Evolutionary conservation across 1,284 basidiomycete species (phyloP).

Genomic region (Singerocomus inundabilis): DNA sequence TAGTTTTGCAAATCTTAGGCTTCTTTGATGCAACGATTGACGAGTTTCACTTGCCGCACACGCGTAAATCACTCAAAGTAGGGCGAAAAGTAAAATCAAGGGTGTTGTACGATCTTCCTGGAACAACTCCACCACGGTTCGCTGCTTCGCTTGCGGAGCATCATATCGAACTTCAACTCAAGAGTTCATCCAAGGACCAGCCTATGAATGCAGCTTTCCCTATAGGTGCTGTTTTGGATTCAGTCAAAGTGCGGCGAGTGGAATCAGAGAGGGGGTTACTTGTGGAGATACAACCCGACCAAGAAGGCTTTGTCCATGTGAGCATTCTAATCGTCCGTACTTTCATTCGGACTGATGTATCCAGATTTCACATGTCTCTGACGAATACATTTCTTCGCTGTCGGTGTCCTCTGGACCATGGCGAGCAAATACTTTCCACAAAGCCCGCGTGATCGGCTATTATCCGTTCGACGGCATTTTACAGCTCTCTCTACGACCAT

Average conservation of each 20-base stretch:
- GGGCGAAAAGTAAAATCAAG: constrained; percentile 89
- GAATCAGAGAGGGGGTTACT: constrained; percentile 83
- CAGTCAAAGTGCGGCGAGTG: constrained; percentile 70
- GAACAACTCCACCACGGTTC: constrained; percentile 72
- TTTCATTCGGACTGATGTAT: constrained; percentile 6
- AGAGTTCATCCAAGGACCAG: constrained; percentile 26
- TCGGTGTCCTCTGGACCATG: constrained; percentile 72
- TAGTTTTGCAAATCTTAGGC: constrained; percentile 90
- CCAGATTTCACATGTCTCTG: constrained; percentile 92
- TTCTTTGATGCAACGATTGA: constrained; percentile 95
- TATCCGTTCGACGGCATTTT: constrained; percentile 87
- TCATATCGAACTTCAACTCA: constrained; percentile 55
- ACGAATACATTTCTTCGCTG: constrained; percentile 83
- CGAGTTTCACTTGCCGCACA: constrained; percentile 66
- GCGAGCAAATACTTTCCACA: constrained; percentile 78
- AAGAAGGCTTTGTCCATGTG: constrained; percentile 87
- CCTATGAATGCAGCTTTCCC: constrained; percentile 63
- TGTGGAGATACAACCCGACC: constrained; percentile 60
- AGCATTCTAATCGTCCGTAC: constrained; percentile 29
- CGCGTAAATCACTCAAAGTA: constrained; percentile 62
- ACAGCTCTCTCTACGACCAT: constrained; percentile 82
- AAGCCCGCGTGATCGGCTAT: constrained; percentile 88
- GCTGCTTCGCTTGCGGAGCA: constrained; percentile 78
- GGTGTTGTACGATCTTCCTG: constrained; percentile 81
- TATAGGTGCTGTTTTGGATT: constrained; percentile 70